These are phyloP conservation scores for Kwoniella dendrophila DNA, from an alignment of 768 basidiomycete genomes.

Conservation along the genomic window DNA sequence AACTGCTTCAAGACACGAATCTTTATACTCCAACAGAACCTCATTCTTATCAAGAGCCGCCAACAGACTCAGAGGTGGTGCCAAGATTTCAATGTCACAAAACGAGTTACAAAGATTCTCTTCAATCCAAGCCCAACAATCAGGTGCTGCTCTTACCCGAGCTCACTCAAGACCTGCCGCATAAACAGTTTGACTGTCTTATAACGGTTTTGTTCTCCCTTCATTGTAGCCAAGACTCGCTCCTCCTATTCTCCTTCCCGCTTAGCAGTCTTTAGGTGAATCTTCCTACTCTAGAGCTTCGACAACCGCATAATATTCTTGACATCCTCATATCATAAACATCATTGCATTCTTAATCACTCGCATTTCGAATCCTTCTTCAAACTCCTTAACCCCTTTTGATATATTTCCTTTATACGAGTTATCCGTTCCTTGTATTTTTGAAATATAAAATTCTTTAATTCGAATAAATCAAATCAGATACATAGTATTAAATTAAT, in stretches of 20 bases:
- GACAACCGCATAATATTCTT: too few species aligned
- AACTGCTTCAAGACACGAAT: constrained; percentile 90
- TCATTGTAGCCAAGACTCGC: constrained; percentile 7
- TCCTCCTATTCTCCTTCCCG: not conserved
- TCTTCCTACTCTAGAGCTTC: too few species aligned
- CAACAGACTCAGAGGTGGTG: constrained; percentile 75
- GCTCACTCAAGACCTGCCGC: constrained; percentile 41
- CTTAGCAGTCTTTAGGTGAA: constrained; percentile 20
- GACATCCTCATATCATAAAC: constrained; percentile 1
- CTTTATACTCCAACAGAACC: constrained; percentile 91
- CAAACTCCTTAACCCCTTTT: constrained; percentile 1
- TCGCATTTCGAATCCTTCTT: constrained; percentile 12
- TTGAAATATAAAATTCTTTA: constrained; percentile 17
- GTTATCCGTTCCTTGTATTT: constrained; percentile 7
- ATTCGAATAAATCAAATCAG: constrained; percentile 11
- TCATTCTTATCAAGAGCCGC: constrained; percentile 86
- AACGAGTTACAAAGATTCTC: constrained; percentile 55
- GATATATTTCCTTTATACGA: constrained; percentile 2
- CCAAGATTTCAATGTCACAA: constrained; percentile 59
- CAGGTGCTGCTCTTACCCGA: constrained; percentile 54
- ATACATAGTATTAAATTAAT: not conserved
- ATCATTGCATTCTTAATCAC: constrained; percentile 13
- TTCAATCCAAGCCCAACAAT: constrained; percentile 55
- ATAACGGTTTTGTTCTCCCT: not conserved
- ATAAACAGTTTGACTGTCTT: constrained; percentile 13